These are phyloP conservation scores for Penicillium sp. DNA, from an alignment of 2,329 filamentous ascomycete genomes.

Conservation along the genomic window DNA sequence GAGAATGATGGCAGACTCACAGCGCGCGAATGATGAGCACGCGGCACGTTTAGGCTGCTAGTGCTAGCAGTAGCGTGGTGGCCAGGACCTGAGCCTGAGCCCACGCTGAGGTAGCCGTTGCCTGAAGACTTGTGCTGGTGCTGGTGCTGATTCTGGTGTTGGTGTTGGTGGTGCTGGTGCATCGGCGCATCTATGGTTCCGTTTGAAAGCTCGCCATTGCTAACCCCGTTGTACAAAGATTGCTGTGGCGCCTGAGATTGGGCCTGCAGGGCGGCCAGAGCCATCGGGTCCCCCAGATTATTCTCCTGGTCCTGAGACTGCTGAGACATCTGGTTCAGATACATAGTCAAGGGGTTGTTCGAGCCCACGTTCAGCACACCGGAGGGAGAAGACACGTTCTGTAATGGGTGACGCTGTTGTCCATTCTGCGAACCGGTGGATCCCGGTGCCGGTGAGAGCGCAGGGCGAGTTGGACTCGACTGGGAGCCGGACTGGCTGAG, in stretches of 20 bases:
- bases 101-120: conserved; percentile 62
- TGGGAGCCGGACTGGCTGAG: conserved; percentile 60
- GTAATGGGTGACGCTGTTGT: conserved; percentile 62
- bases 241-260: conserved; percentile 75
- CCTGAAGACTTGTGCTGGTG: conserved; percentile 56
- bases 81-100: conserved; percentile 67
- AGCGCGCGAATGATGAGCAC: conserved; percentile 73
- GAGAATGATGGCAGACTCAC: conserved; percentile 82
- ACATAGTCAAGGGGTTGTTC: conserved; percentile 91
- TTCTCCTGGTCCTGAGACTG: conserved; percentile 69
- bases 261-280: conserved; percentile 54
- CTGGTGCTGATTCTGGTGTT: conserved; percentile 63
- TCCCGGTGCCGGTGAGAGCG: conserved; percentile 57
- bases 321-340: conserved; percentile 75
- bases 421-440: conserved; percentile 60
- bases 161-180: conserved; percentile 54
- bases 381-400: conserved; percentile 62
- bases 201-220: conserved; percentile 65
- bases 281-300: conserved; percentile 47
- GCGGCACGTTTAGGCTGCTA: conserved; percentile 55
- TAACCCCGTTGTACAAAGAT: conserved; percentile 76
- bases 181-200: conserved; percentile 54
- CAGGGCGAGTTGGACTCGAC: conserved; percentile 64
- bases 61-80: conserved; percentile 72
- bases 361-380: conserved; percentile 76